A percentile compares a stretch with the other conserved stretches of the same genome.
These are phyloP conservation scores for Ophiostoma sp. DNA, from an alignment of 2,329 filamentous ascomycete genomes.

Conservation along the genomic window DNA sequence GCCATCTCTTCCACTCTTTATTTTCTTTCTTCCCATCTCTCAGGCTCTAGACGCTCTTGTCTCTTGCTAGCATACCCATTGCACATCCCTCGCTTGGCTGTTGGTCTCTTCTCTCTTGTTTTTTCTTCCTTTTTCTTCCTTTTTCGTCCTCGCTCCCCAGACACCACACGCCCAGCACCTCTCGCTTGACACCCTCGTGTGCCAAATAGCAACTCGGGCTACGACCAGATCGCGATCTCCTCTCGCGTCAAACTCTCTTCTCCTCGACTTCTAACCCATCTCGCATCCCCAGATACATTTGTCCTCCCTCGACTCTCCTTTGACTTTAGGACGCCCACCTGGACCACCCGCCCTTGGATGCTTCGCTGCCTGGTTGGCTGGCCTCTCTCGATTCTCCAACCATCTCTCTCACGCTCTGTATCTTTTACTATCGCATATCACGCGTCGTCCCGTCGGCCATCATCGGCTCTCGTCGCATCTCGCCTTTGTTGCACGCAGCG, in stretches of 20 bases:
- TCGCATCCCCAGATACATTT: not conserved
- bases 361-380: constrained; percentile 18
- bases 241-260: not conserved
- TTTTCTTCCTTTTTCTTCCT: not conserved
- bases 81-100: not conserved
- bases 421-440: not conserved
- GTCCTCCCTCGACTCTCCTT: not conserved
- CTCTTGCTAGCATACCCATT: not conserved
- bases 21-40: constrained; percentile 6
- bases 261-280: not conserved
- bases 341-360: constrained; percentile 34
- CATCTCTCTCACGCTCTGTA: not conserved
- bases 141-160: not conserved
- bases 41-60: not conserved
- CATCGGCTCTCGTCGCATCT: not conserved
- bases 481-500: not conserved
- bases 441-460: not conserved
- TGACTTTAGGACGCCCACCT: constrained; percentile 1
- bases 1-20: constrained; percentile 8
- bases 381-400: constrained; percentile 12
- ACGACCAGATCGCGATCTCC: not conserved
- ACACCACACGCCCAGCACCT: not conserved
- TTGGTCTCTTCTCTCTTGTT: not conserved
- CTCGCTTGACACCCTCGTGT: not conserved
- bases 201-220: not conserved